Evolutionary conservation across 2,329 filamentous ascomycete genomes (phyloP).

Genomic region (Pyrenophora teres): DNA sequence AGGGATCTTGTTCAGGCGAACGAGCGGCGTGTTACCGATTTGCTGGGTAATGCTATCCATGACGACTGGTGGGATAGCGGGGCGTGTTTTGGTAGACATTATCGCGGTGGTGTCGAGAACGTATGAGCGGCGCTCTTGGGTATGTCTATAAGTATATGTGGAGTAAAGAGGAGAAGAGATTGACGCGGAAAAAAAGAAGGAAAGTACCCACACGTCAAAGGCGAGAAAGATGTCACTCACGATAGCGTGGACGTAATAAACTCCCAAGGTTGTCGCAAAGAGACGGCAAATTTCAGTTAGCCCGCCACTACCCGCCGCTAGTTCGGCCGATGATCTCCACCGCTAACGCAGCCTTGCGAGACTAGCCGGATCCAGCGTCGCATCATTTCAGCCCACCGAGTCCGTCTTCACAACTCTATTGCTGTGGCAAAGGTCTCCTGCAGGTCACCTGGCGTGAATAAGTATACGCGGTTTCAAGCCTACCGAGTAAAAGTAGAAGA

Average conservation of each 20-base stretch:
- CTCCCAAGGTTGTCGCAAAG: slow-evolving; percentile 14
- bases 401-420: no score
- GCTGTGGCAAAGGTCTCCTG: no score
- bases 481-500: no score
- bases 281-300: slow-evolving; percentile 16
- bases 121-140: not conserved
- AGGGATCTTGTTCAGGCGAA: slow-evolving; percentile 90
- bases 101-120: slow-evolving; percentile 9
- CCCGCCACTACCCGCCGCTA: slow-evolving; percentile 25
- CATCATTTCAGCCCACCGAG: not conserved
- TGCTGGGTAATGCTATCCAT: slow-evolving; percentile 77
- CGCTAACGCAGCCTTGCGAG: slow-evolving; percentile 13
- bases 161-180: not conserved
- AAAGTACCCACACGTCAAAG: slow-evolving; percentile 5
- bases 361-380: not conserved
- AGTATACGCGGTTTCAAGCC: no score
- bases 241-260: not conserved
- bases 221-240: slow-evolving; percentile 1
- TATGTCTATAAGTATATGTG: not conserved
- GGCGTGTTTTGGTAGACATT: slow-evolving; percentile 57
- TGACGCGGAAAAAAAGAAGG: not conserved
- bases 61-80: slow-evolving; percentile 59
- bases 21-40: slow-evolving; percentile 95
- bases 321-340: not conserved
- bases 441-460: no score